Evolutionary conservation across 345 rosid genomes (phyloP), one percentile per base, ranked within the genome.

Genomic region (rapeseed (Brassica napus)): DNA sequence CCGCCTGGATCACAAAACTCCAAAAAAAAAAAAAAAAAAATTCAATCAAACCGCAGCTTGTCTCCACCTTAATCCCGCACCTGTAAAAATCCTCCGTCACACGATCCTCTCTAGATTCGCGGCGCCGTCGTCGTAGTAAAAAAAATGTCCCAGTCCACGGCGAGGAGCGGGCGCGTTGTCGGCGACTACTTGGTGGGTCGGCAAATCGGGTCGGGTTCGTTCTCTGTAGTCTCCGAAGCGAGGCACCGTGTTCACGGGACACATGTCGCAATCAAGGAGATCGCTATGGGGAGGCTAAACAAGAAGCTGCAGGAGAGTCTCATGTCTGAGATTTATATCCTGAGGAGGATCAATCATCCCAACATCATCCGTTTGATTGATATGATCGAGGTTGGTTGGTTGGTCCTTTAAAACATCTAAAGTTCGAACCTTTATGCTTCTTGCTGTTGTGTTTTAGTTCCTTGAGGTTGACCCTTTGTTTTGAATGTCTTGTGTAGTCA

Each of bases 211-310:
- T 96, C 94, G 66, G 98, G 99, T 82, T 96, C 99, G 23, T 96
- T 93, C 89, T 96, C 99, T 1, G 89, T 87, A n/a, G 98, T 96
- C 7, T 96, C 94, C 90, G 97, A 89, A 32, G 99, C 93, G 32
- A 84, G 91, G 82, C 99, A 96, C 84, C 86, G 91, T 23, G 87
- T 88, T 71, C 94, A 93, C 61, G 98, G 97, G 65, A 92, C 94
- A 39, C 92, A 87, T 65, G 99, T 96, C 52, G 99, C 98, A 67
- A 96, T 96, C 61, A 96, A 96, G 83, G 98, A 96, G 93, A 96
- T 96, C 82, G 88, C 73, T 10, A 86, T 77, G 73, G 68, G 82
- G 3, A 81, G 92, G 12, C 91, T 96, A 64, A 88, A 85, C 65
- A 88, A 88, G 89, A 92, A 93, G 91, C 68, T 96, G 71, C 99